phyloP scores from a whole-genome alignment of 1,139 yeast genomes.

The Petasospora rhodanensis region DNA sequence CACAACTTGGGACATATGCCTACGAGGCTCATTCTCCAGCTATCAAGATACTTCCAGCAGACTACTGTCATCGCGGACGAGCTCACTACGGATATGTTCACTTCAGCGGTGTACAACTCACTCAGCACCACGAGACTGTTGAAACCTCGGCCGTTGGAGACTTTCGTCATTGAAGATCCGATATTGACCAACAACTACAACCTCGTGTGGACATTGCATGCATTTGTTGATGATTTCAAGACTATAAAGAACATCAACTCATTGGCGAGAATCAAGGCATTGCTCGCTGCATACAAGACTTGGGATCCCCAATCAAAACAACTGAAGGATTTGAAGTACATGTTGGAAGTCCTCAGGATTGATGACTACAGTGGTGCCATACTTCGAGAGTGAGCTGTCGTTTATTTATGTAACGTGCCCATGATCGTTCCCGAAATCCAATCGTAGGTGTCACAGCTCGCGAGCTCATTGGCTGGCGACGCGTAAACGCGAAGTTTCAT shows the following conservation, averaged over 20 bases:
- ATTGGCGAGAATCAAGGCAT: conserved; percentile 37
- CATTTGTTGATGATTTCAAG: conserved; percentile 45
- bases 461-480: too few relatives aligned
- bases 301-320: conserved; percentile 38
- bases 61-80: conserved; percentile 4
- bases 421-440: too few relatives aligned
- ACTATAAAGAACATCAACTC: conserved; percentile 41
- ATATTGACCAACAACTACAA: conserved; percentile 30
- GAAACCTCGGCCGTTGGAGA: conserved; percentile 2
- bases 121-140: conserved; percentile 18
- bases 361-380: conserved; percentile 22
- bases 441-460: too few relatives aligned
- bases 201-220: conserved; percentile 51
- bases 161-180: conserved; percentile 12
- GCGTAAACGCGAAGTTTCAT: conserved; percentile 1
- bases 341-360: conserved; percentile 24
- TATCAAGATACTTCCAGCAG: conserved; percentile 17
- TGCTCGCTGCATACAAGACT: conserved; percentile 24
- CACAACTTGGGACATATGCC: conserved; percentile 27
- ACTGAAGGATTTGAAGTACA: conserved; percentile 38
- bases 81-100: conserved; percentile 7
- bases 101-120: conserved; percentile 3
- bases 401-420: too few relatives aligned
- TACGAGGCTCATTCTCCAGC: conserved; percentile 18
- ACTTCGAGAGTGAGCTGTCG: too few relatives aligned